Conservation (phyloP, 352 stramenopile genomes). For the Globisporangium nunn region DNA sequence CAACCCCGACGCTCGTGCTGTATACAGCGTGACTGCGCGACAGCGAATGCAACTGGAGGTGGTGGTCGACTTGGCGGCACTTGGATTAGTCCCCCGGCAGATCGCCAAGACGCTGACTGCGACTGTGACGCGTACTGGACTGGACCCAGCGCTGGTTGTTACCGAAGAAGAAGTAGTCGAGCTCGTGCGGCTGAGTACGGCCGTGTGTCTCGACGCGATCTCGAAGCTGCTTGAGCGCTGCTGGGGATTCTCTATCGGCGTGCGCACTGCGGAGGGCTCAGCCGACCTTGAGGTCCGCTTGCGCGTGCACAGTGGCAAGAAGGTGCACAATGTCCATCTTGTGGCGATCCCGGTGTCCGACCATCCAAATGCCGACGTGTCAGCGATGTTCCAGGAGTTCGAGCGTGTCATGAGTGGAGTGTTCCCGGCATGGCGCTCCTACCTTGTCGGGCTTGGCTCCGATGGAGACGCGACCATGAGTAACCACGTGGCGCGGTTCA, state of each 20-base stretch:
- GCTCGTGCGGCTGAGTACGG: constrained; percentile 35
- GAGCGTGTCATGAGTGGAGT: constrained; percentile 25
- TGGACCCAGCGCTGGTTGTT: constrained; percentile 11
- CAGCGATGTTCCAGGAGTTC: constrained; percentile 25
- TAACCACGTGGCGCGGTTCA: constrained; percentile 20
- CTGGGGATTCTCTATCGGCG: constrained; percentile 44
- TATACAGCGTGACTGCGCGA: constrained; percentile 15
- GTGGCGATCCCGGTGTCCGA: constrained; percentile 22
- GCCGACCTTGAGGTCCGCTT: constrained; percentile 33
- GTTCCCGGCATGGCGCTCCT: constrained; percentile 28
- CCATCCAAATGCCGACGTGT: constrained; percentile 12
- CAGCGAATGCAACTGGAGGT: constrained; percentile 20
- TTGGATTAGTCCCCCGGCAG: constrained; percentile 14
- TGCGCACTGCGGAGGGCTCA: constrained; percentile 25
- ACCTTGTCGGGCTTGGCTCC: constrained; percentile 27
- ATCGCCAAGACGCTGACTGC: constrained; percentile 13
- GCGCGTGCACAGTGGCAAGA: constrained; percentile 23
- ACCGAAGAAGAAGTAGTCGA: constrained; percentile 12
- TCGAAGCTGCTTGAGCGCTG: constrained; percentile 25
- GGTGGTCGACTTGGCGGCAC: constrained; percentile 16
- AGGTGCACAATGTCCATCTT: constrained; percentile 35
- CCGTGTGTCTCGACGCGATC: constrained; percentile 28
- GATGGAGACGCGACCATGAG: constrained; percentile 27
- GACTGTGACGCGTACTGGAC: constrained; percentile 14
- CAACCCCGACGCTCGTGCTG: background rate